Base-by-base conservation (phyloP, 1,284 basidiomycete species). In the Marasmius oreades region DNA sequence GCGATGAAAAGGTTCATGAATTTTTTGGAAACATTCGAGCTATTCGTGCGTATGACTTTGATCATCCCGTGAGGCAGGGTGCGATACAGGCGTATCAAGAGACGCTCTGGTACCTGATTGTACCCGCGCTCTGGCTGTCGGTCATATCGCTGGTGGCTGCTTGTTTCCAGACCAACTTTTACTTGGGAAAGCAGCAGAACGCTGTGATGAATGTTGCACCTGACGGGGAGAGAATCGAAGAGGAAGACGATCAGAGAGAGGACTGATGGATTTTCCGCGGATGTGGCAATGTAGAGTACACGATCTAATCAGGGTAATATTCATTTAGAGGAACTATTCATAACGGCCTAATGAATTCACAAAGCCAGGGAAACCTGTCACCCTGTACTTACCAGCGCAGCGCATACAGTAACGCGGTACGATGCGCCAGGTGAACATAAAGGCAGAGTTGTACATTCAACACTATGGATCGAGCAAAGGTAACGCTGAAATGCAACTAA, bases 81-180 rank as follows among this genome's bases (percentile, higher is more conserved):
- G 46, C 60, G 45, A 63, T 66, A 31, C 39, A 31, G 28, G 65
- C 66, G 14, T 67, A 67, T 52, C 51, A 57, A 14, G 52, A 59
- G 51, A 66, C 66, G 12, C 59, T 66, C 55, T 62, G 60, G 31
- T 53, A 59, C 39, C 44, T 67, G 42, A 52, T 64, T 51, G 60
- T 66, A 31, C 64, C 66, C 5, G 64, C 61, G 18, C 45, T 64
- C 28, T 55, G 58, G n/a, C 16, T 67, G 34, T 58, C 60, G 12
- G 36, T 66, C 55, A 58, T 67, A 22, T 63, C 66, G 1, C 52
- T 67, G 22, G 22, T 50, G n/a, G 62, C 63, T 0, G 61, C 63
- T 1, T 64, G 59, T 61, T 65, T 67, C 57, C 55, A 56, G 36
- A 54, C 59, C 47, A 53, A 58, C 33, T 57, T 53, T 43, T 58